Conservation (phyloP, 768 basidiomycete genomes). For the Boletus vinaceobasis region DNA sequence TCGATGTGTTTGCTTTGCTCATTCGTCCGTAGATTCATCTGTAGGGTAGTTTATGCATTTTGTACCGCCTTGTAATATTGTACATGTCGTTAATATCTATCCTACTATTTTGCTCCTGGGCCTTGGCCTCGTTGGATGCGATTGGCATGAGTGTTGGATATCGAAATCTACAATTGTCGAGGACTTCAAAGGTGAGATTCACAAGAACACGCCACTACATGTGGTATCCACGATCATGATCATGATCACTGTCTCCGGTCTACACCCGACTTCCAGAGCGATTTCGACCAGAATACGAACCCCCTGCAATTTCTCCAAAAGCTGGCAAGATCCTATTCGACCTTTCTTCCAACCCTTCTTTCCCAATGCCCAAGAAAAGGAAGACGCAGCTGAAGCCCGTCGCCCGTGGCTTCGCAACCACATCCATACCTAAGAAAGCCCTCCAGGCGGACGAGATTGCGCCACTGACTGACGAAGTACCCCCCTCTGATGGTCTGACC, state of each 20-base stretch:
- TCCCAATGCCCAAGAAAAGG: slow-evolving; percentile 76
- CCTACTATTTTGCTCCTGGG: slow-evolving; percentile 6
- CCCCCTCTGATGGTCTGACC: slow-evolving; percentile 1
- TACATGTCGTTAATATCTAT: slow-evolving; percentile 29
- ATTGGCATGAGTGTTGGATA: not conserved
- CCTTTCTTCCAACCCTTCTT: not conserved
- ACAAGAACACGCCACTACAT: not conserved
- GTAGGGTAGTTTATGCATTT: slow-evolving; percentile 32
- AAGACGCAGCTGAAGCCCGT: slow-evolving; percentile 76
- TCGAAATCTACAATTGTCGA: not conserved
- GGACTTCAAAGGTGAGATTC: not conserved
- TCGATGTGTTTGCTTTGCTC: slow-evolving; percentile 9
- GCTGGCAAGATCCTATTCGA: not conserved
- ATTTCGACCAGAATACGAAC: not conserved
- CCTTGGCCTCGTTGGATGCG: not conserved
- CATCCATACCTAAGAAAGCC: slow-evolving; percentile 77
- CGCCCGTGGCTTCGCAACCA: slow-evolving; percentile 75
- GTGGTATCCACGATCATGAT: not conserved
- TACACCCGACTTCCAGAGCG: not conserved
- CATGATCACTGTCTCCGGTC: not conserved
- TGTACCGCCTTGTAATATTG: slow-evolving; percentile 28
- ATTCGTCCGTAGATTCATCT: slow-evolving; percentile 15
- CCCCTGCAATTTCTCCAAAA: not conserved
- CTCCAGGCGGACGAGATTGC: slow-evolving; percentile 31
- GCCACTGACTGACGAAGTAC: slow-evolving; percentile 7